A percentile compares a stretch with the other conserved stretches of the same genome.
Conservation (phyloP, 768 basidiomycete species). For the Auricularia sp. region DNA sequence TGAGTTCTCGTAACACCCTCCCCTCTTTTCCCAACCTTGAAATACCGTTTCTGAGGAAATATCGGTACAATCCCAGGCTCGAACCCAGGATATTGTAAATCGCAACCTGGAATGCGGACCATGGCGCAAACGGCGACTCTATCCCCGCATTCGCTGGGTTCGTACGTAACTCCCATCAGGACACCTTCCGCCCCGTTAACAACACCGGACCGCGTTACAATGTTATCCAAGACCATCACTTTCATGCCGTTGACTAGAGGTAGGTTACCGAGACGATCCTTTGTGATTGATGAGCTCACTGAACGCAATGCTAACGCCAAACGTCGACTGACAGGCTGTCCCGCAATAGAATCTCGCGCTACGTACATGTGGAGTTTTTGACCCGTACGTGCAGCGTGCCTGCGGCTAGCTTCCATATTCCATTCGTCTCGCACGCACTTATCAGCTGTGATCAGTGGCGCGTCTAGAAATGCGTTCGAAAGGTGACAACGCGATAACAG, state of each 20-base stretch:
- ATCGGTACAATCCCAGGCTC: not conserved
- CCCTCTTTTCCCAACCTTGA: not conserved
- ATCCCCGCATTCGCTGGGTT: not conserved
- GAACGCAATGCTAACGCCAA: not conserved
- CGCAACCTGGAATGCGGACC: not conserved
- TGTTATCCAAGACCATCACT: slow-evolving; percentile 4
- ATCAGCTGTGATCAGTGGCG: not conserved
- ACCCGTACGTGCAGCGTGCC: not conserved
- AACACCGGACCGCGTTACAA: not conserved
- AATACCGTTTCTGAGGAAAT: not conserved
- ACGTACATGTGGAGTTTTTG: not conserved
- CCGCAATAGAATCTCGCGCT: not conserved
- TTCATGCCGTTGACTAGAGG: slow-evolving; percentile 4
- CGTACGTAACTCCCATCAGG: not conserved
- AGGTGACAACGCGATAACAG: not conserved
- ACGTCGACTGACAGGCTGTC: not conserved
- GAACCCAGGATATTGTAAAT: not conserved
- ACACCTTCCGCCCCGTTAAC: slow-evolving; percentile 5
- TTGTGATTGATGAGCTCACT: not conserved
- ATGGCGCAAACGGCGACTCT: not conserved
- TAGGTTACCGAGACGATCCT: not conserved
- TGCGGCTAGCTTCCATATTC: not conserved
- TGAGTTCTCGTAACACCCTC: not conserved
- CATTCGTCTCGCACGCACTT: not conserved
- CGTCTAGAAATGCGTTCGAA: not conserved